Base-by-base conservation (phyloP, 1,284 basidiomycete species). In the Lentinus polychrous region DNA sequence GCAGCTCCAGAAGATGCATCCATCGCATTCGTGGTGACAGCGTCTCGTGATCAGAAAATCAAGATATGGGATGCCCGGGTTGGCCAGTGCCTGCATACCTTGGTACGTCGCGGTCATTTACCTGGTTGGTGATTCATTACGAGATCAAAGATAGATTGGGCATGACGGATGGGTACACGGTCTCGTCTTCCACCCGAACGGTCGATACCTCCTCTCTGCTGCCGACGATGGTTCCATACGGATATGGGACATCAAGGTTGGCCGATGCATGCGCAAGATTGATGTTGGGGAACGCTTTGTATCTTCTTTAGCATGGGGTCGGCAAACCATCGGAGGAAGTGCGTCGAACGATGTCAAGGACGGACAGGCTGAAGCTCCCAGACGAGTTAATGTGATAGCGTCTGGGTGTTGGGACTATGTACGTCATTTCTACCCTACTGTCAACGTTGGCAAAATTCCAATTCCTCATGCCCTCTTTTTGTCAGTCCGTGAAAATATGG, bases 221-320 rank as follows among this genome's bases (percentile, higher is more conserved):
- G 80, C 81, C 1, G 86, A 91, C 65, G 87, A 91, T 69, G 81
- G 85, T 65, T 83, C 84, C 5, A 75, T 89, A 55, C 78, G 83
- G 38, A 72, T 88, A 0, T 90, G 86, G 87, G 87, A 90, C 55
- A 69, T 91, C 27, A 66, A 72, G 33, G 79, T 78, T 1, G 80
- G 85, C 10, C 74, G 86, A 33, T 82, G 83, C 55, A 68, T 73
- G 45, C 83, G 81, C 63, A 83, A 78, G 15, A 69, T 89, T 23
- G 83, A 88, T 46, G 83, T 84, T 2, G 86, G 88, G 60, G 71
- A 71, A 2, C 82, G 83, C 57, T 89, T 91, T 58, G 79, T 86
- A 12, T 76, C 78, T 20, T 79, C 72, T 32, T 70, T 86, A 59
- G 68, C 78, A 0, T 87, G 83, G 84, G 83, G 82, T 0, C 65